Evolutionary conservation across 495 filamentous ascomycete species (phyloP).

Genomic region (Bacidia rubella): DNA sequence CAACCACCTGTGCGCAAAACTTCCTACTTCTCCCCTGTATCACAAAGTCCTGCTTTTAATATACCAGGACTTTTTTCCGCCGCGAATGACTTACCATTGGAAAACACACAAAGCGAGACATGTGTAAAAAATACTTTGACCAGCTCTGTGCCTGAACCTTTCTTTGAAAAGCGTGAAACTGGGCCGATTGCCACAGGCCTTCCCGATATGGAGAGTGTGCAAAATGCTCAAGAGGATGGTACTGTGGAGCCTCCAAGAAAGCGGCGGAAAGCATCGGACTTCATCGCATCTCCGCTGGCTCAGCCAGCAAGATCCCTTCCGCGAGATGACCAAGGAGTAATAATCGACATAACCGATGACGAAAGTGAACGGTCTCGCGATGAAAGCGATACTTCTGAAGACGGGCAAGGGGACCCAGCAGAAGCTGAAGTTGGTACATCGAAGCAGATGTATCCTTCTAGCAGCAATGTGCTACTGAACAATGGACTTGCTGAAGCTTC

Average conservation of each 20-base stretch:
- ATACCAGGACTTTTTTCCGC: slow-evolving; percentile 45
- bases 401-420: slow-evolving; percentile 28
- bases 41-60: slow-evolving; percentile 19
- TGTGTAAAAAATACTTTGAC: too few relatives aligned
- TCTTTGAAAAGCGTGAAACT: too few relatives aligned
- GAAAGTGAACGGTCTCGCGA: slow-evolving; percentile 36
- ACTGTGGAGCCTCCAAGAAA: slow-evolving; percentile 33
- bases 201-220: background rate
- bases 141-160: too few relatives aligned
- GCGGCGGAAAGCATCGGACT: slow-evolving; percentile 76
- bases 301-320: slow-evolving; percentile 52
- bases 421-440: background rate
- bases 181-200: too few relatives aligned
- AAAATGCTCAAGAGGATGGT: too few relatives aligned
- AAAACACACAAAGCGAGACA: background rate
- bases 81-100: slow-evolving; percentile 7
- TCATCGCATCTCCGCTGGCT: slow-evolving; percentile 39
- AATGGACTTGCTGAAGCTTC: slow-evolving; percentile 17
- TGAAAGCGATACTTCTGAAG: slow-evolving; percentile 24
- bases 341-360: slow-evolving; percentile 70
- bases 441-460: background rate
- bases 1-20: slow-evolving; percentile 7
- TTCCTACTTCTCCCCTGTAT: slow-evolving; percentile 15
- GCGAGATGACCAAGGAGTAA: slow-evolving; percentile 26
- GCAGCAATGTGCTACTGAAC: background rate